Conservation (phyloP, 1,284 basidiomycete genomes). For the Apiotrichum laibachii region DNA sequence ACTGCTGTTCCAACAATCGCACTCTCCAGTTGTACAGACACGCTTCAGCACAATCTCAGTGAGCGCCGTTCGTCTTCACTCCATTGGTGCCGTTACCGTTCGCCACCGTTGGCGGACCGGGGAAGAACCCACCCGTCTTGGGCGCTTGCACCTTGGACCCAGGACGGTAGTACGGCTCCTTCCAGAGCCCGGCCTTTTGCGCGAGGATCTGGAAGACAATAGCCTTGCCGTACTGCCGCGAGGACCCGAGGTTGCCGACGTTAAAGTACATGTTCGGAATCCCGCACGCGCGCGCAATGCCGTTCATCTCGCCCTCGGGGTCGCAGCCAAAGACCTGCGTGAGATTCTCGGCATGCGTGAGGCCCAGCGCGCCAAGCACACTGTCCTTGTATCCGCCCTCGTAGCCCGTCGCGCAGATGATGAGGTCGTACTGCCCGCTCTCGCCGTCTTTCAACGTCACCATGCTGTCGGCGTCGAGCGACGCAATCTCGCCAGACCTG, state of each 20-base stretch:
- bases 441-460: constrained; percentile 66
- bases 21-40: too few relatives aligned
- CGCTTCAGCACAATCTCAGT: too few relatives aligned
- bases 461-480: constrained; percentile 53
- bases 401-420: constrained; percentile 67
- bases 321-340: constrained; percentile 61
- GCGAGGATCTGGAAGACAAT: constrained; percentile 64
- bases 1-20: too few relatives aligned
- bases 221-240: constrained; percentile 60
- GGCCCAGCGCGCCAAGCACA: constrained; percentile 55
- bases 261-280: constrained; percentile 43
- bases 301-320: constrained; percentile 60
- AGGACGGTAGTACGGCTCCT: constrained; percentile 35
- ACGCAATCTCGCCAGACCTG: constrained; percentile 62
- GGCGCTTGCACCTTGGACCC: background rate
- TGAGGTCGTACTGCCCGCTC: constrained; percentile 63
- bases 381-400: constrained; percentile 44
- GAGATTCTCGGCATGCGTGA: constrained; percentile 55
- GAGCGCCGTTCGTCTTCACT: too few relatives aligned
- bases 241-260: constrained; percentile 58
- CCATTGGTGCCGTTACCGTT: too few relatives aligned
- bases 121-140: background rate
- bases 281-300: constrained; percentile 57
- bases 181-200: constrained; percentile 54
- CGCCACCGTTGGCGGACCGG: background rate